Evolutionary conservation across 1,284 basidiomycete species (phyloP).

Genomic region (Ustilago lituana): DNA sequence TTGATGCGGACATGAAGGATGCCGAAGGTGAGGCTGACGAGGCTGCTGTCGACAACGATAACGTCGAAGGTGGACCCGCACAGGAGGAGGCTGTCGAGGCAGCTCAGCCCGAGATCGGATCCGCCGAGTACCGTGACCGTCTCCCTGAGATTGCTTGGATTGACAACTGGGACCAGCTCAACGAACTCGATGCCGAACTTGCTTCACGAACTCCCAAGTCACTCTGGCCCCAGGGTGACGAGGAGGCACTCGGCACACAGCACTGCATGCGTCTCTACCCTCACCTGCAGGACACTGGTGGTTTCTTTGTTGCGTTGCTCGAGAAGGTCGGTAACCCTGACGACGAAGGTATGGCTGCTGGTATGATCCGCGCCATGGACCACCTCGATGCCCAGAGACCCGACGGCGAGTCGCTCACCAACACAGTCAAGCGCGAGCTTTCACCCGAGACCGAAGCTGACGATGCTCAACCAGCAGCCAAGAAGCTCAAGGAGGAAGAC

Average conservation of each 20-base stretch:
- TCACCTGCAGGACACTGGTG: conserved; percentile 95
- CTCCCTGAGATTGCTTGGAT: conserved; percentile 61
- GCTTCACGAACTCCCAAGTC: conserved; percentile 54
- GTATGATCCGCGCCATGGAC: conserved; percentile 63
- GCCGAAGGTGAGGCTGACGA: conserved; percentile 40
- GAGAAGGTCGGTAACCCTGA: conserved; percentile 70
- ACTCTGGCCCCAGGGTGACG: conserved; percentile 66
- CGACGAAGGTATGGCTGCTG: conserved; percentile 61
- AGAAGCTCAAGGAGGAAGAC: conserved; percentile 47
- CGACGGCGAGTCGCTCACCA: conserved; percentile 30
- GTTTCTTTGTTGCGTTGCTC: conserved; percentile 94
- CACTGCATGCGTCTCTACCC: conserved; percentile 74
- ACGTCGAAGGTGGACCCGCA: conserved; percentile 4
- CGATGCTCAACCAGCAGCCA: conserved; percentile 33
- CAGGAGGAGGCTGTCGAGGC: conserved; percentile 6
- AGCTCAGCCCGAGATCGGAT: conserved; percentile 36
- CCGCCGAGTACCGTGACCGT: conserved; percentile 45
- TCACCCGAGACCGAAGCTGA: conserved; percentile 42
- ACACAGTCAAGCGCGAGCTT: conserved; percentile 28
- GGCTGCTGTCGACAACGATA: conserved; percentile 7
- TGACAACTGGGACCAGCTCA: conserved; percentile 58
- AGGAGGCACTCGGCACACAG: conserved; percentile 53
- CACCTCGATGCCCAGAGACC: conserved; percentile 36
- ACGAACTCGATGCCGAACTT: conserved; percentile 56
- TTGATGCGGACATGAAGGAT: conserved; percentile 39